Evolutionary conservation across 2,329 filamentous ascomycete species (phyloP), one percentile per base, ranked within the genome.

Genomic region (Alternaria sp.): DNA sequence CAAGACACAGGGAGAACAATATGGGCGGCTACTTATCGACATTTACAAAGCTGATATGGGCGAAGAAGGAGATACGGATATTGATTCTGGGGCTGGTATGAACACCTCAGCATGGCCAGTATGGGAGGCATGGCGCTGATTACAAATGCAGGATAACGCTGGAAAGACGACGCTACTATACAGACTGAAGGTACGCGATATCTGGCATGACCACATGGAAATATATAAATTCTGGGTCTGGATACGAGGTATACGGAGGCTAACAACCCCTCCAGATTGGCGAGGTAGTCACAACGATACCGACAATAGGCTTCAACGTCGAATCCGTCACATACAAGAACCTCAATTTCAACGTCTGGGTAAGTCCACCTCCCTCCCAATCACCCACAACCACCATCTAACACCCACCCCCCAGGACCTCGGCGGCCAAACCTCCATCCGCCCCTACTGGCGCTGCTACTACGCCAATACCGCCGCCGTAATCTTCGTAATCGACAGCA

Each of bases 361-460:
- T 93, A 90, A 60, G 89, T 77, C 23, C 32, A 60, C n/a, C 30
- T 47, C 5, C 21, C 21, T 21, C 21, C 21, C 21, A 21, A 21
- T 21, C 21, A 21, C 21, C 21, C 21, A 21, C 21, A 36, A 0
- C 50, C 50, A 23, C 21, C 23, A 40, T 25, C 55, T 57, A 49
- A 57, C 19, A 49, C 32, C 17, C 25, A 4, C 49, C 3, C 49
- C 49, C 45, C 71, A 92, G 90, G 95, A 98, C 84, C 87, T 98
- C 51, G 95, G 96, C 77, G 96, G 96, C 43, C 96, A 99, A 85
- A 99, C 96, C n/a, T 96, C 92, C 71, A 99, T 99, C 80, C 89
- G 96, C 70, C 96, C 96, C 2, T 99, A 99, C 85, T 99, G 96
- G 96, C 89, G 96, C 80, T 99, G 96, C 84, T 99, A 99, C 86